phyloP scores from a whole-genome alignment of 257 asterid species.

The Ocimum tenuiflorum region DNA sequence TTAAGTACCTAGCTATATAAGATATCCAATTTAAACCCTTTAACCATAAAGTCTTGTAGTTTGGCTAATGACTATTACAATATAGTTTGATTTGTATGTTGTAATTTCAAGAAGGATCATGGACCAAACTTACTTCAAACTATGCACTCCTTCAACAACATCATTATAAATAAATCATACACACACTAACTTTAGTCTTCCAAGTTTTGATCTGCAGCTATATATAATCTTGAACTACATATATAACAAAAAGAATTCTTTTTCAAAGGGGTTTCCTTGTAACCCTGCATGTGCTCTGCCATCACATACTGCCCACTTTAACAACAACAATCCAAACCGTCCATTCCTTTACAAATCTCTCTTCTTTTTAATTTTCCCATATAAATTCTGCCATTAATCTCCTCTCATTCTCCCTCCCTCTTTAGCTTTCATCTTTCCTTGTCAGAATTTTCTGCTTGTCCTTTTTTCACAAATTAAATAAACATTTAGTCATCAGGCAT shows the following conservation, averaged over 20 bases:
- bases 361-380: background rate
- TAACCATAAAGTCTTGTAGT: background rate
- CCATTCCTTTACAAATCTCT: constrained; percentile 36
- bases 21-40: background rate
- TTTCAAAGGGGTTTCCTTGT: constrained; percentile 19
- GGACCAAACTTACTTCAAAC: constrained; percentile 26
- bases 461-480: background rate
- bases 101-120: constrained; percentile 28
- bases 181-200: background rate
- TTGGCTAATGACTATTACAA: constrained; percentile 9
- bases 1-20: background rate
- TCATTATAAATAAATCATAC: background rate
- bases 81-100: constrained; percentile 9
- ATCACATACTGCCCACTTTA: constrained; percentile 45
- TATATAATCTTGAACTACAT: background rate
- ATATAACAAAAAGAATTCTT: background rate
- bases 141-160: constrained; percentile 1
- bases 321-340: constrained; percentile 53
- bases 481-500: background rate
- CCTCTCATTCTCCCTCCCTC: constrained; percentile 23
- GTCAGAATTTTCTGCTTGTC: constrained; percentile 11
- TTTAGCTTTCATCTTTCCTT: constrained; percentile 12
- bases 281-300: constrained; percentile 80
- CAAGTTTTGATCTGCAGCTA: no score
- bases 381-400: constrained; percentile 33